A percentile compares a stretch with the other conserved stretches of the same genome.
These are phyloP conservation scores for Suillus weaverae DNA, from an alignment of 768 basidiomycete genomes.

Conservation along the genomic window DNA sequence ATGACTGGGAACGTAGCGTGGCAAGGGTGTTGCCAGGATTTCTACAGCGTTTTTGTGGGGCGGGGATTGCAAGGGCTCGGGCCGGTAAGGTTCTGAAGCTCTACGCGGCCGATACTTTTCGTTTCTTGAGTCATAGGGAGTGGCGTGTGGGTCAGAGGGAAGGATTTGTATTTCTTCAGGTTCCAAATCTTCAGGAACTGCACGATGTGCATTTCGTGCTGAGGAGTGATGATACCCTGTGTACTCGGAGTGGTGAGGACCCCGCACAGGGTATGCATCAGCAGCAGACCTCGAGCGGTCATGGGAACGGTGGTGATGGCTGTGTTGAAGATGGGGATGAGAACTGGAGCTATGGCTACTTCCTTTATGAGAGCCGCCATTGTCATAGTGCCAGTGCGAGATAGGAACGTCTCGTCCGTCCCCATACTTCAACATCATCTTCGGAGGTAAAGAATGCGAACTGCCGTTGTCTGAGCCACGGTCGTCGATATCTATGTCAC, in stretches of 20 bases:
- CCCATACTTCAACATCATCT: constrained; percentile 68
- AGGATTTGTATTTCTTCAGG: constrained; percentile 67
- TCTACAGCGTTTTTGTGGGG: constrained; percentile 30
- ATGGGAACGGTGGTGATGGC: constrained; percentile 35
- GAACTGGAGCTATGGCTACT: constrained; percentile 27
- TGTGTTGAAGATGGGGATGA: constrained; percentile 21
- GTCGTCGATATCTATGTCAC: constrained; percentile 40
- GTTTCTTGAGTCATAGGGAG: constrained; percentile 29
- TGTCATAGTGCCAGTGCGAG: constrained; percentile 41
- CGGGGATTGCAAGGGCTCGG: constrained; percentile 19
- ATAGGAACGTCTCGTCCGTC: constrained; percentile 70
- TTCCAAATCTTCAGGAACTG: constrained; percentile 26
- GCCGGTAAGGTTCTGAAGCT: constrained; percentile 29
- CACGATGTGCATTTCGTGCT: constrained; percentile 22
- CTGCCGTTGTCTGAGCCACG: constrained; percentile 43
- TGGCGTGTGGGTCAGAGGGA: constrained; percentile 46
- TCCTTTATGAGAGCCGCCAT: constrained; percentile 17
- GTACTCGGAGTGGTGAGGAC: constrained; percentile 32
- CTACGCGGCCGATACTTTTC: constrained; percentile 33
- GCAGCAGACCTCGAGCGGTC: constrained; percentile 41
- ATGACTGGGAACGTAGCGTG: constrained; percentile 28
- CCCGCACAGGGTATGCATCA: constrained; percentile 28
- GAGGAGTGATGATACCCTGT: constrained; percentile 10
- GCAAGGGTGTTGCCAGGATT: constrained; percentile 34
- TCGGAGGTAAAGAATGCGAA: constrained; percentile 56